Percentiles rank a stretch among this genome's conserved stretches.
Evolutionary conservation across 2,329 filamentous ascomycete genomes (phyloP).

Genomic region (Zymoseptoria ardabiliae): DNA sequence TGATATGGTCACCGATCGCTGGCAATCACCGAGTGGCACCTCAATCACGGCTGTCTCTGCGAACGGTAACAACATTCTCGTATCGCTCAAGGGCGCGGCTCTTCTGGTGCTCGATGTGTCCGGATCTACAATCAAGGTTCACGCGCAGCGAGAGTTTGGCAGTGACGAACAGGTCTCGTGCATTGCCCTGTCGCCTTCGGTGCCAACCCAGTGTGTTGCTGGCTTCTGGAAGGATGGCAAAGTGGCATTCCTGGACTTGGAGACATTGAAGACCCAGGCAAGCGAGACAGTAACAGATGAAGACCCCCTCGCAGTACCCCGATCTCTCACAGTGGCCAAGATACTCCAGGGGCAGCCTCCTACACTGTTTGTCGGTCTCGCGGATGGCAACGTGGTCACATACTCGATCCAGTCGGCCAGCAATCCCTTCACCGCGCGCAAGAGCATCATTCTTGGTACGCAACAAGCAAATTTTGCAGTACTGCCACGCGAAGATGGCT

Average conservation of each 20-base stretch:
- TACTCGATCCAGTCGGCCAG: constrained; percentile 61
- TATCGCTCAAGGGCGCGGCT: constrained; percentile 69
- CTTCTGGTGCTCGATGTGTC: constrained; percentile 62
- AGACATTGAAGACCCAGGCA: constrained; percentile 57
- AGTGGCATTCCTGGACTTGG: constrained; percentile 65
- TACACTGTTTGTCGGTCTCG: constrained; percentile 81
- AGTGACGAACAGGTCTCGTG: constrained; percentile 75
- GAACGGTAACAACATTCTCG: constrained; percentile 60
- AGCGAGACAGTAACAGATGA: constrained; percentile 49
- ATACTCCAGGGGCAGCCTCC: constrained; percentile 61
- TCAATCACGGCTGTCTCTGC: constrained; percentile 72
- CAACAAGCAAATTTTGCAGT: constrained; percentile 76
- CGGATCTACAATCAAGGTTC: constrained; percentile 48
- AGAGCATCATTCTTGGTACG: constrained; percentile 77
- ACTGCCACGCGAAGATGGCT: constrained; percentile 58
- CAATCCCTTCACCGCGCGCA: constrained; percentile 62
- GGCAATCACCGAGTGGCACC: constrained; percentile 45
- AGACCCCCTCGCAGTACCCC: constrained; percentile 70
- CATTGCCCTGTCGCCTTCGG: constrained; percentile 62
- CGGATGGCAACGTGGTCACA: constrained; percentile 83
- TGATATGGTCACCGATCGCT: constrained; percentile 48
- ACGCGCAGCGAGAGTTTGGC: constrained; percentile 54
- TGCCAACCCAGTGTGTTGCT: constrained; percentile 63
- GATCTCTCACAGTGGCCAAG: constrained; percentile 72
- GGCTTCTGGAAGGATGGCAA: constrained; percentile 83